phyloP scores from a whole-genome alignment of 306 rosid species.

The Pterocarpus macrocarpus region DNA sequence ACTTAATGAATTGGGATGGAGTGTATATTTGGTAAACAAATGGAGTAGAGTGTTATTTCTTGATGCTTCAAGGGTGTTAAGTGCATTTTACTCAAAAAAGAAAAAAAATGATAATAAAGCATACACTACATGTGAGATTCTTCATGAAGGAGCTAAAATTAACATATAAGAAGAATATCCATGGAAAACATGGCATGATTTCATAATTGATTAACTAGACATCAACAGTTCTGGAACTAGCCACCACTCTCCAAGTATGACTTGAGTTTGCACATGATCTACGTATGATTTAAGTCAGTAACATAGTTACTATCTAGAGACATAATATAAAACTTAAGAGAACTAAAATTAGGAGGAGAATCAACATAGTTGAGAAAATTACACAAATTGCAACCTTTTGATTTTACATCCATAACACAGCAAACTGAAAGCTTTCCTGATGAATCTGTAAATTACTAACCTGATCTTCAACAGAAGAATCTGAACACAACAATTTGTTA shows the following conservation, averaged over 20 bases:
- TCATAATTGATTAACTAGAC: neutral
- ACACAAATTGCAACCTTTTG: neutral
- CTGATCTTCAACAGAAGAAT: constrained; percentile 58
- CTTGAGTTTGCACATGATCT: neutral
- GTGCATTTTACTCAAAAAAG: neutral
- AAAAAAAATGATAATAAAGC: neutral
- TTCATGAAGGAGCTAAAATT: neutral
- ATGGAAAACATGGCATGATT: neutral
- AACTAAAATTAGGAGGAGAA: neutral
- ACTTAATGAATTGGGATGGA: no score
- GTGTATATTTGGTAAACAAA: no score
- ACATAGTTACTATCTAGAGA: neutral
- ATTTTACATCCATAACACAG: neutral
- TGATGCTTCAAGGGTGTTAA: no score
- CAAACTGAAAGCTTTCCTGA: constrained; percentile 10
- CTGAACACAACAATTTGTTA: constrained; percentile 43
- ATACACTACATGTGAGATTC: neutral
- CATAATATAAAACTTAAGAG: neutral
- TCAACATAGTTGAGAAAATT: constrained; percentile 13
- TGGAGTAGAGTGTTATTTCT: no score
- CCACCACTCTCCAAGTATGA: constrained; percentile 5
- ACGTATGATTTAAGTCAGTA: neutral
- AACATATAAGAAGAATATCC: neutral
- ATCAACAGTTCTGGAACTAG: neutral
- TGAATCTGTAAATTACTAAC: constrained; percentile 52